Evolutionary conservation across 345 rosid genomes (phyloP).

Genomic region (Adansonia digitata): DNA sequence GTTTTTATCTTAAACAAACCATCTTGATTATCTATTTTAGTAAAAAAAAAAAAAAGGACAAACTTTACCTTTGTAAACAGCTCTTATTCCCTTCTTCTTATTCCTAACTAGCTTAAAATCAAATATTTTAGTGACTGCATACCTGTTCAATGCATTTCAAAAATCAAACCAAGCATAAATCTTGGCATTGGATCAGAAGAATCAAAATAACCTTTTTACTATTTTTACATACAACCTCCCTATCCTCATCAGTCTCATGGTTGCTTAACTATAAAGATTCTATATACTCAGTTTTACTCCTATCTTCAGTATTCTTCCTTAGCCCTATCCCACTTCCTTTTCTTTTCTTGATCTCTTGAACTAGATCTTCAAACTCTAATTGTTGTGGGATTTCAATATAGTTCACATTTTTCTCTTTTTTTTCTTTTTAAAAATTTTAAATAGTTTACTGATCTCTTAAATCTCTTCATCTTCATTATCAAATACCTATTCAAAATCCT

Average conservation of each 20-base stretch:
- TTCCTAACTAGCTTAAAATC: not conserved
- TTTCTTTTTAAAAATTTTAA: no score
- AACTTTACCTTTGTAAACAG: not conserved
- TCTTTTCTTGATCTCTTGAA: no score
- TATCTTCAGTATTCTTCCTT: no score
- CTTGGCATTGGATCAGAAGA: not conserved
- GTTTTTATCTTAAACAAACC: not conserved
- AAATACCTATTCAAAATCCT: no score
- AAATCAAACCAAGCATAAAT: not conserved
- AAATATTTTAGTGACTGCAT: not conserved
- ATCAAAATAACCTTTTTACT: not conserved
- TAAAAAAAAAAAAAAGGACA: not conserved
- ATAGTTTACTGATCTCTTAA: no score
- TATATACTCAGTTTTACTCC: not conserved
- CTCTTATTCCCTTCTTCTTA: not conserved
- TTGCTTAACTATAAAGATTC: no score
- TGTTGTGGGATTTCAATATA: no score
- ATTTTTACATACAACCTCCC: not conserved
- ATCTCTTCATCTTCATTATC: no score
- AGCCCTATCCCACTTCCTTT: no score
- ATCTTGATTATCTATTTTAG: not conserved
- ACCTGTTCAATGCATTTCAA: not conserved
- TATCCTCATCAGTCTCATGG: not conserved
- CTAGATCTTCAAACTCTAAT: no score
- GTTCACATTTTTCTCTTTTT: no score